phyloP scores from a whole-genome alignment of 352 stramenopile genomes.

The Lagenidium giganteum region DNA sequence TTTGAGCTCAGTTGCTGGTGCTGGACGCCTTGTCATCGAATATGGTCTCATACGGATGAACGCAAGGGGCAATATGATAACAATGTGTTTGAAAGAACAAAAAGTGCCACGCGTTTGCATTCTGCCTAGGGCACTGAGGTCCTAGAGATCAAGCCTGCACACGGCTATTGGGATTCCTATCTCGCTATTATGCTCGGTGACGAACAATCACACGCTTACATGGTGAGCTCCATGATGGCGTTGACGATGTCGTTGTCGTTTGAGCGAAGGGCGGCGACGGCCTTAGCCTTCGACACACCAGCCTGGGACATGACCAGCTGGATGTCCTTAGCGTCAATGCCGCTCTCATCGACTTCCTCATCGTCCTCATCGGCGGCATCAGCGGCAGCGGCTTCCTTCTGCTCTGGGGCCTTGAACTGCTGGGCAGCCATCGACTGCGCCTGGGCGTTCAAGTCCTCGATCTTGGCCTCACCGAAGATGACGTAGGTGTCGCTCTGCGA shows the following conservation, averaged over 20 bases:
- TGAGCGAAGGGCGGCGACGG: constrained; percentile 95
- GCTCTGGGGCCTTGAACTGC: constrained; percentile 87
- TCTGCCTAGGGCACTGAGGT: no score
- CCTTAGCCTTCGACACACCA: constrained; percentile 91
- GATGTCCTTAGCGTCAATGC: constrained; percentile 98
- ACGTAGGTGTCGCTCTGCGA: constrained; percentile 94
- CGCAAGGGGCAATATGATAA: no score
- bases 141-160: no score
- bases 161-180: no score
- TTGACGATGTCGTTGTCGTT: constrained; percentile 99
- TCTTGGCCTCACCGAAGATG: constrained; percentile 99
- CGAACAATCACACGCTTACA: constrained; percentile 74
- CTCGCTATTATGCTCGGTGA: no score
- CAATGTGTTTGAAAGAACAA: no score
- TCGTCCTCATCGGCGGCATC: constrained; percentile 78
- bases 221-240: constrained; percentile 99
- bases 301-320: constrained; percentile 96
- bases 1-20: no score
- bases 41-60: no score
- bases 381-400: constrained; percentile 24
- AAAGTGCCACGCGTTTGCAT: no score
- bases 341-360: constrained; percentile 92
- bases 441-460: constrained; percentile 93
- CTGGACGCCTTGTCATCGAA: no score
- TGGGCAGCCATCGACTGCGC: constrained; percentile 83